Evolutionary conservation across 805 yeast species (phyloP).

Genomic region (Yamadazyma nakazawae): DNA sequence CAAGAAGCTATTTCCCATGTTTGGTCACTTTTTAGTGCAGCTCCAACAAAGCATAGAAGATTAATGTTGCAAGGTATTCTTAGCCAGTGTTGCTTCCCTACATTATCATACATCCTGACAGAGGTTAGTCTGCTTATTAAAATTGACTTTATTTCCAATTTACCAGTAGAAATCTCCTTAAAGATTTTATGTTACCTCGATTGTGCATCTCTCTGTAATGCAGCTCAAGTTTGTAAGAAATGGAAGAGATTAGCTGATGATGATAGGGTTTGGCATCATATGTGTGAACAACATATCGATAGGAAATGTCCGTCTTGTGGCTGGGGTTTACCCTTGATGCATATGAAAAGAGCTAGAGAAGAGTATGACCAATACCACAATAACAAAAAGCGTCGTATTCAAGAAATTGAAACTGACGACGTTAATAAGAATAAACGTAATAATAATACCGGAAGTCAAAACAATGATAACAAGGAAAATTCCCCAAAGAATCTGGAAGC

Average conservation of each 20-base stretch:
- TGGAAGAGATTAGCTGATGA: slow-evolving; percentile 94
- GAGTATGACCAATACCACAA: slow-evolving; percentile 15
- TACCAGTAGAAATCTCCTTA: slow-evolving; percentile 83
- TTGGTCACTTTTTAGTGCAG: slow-evolving; percentile 79
- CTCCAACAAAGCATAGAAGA: slow-evolving; percentile 65
- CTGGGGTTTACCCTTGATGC: slow-evolving; percentile 96
- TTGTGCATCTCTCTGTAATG: slow-evolving; percentile 88
- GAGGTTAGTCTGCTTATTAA: slow-evolving; percentile 77
- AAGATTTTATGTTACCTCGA: slow-evolving; percentile 87
- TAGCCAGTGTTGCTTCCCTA: slow-evolving; percentile 93
- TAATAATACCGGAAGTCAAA: no score
- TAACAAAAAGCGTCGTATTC: slow-evolving; percentile 3
- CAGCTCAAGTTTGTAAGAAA: slow-evolving; percentile 84
- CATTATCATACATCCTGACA: slow-evolving; percentile 77
- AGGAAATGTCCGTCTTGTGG: slow-evolving; percentile 97
- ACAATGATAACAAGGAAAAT: slow-evolving; percentile 5
- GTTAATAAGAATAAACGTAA: slow-evolving; percentile 1
- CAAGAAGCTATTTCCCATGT: slow-evolving; percentile 76
- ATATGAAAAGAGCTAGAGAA: slow-evolving; percentile 72
- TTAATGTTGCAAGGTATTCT: slow-evolving; percentile 80
- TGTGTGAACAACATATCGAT: slow-evolving; percentile 98
- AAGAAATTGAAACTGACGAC: slow-evolving; percentile 5
- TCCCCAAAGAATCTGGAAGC: slow-evolving; percentile 1
- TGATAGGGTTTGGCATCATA: slow-evolving; percentile 95
- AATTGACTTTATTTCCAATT: slow-evolving; percentile 80